These are phyloP conservation scores for Scenedesmus sp. DNA, from an alignment of 163 green algal species.

Conservation along the genomic window DNA sequence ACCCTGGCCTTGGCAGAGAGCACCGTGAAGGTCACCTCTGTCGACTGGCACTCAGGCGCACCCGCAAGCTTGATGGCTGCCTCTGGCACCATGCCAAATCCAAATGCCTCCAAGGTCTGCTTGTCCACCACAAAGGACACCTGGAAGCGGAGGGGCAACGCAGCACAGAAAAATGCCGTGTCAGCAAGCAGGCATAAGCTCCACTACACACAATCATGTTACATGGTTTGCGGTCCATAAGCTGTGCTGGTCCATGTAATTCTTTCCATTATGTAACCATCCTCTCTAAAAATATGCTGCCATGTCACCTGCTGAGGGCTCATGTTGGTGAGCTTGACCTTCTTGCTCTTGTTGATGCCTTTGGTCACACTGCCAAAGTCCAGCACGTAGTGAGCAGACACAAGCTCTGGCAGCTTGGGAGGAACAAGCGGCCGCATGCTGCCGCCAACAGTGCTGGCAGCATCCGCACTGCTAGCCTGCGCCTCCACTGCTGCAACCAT, in stretches of 20 bases:
- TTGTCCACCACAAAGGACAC: constrained; percentile 77
- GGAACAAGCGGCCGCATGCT: not conserved
- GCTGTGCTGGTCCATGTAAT: too few relatives aligned
- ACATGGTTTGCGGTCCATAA: too few relatives aligned
- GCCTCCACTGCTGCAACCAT: not conserved
- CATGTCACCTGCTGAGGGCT: constrained; percentile 62
- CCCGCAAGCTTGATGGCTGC: constrained; percentile 73
- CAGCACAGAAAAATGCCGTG: not conserved
- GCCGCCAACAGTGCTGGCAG: not conserved
- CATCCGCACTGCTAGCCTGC: not conserved
- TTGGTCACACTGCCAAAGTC: constrained; percentile 87
- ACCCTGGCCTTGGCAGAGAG: constrained; percentile 58
- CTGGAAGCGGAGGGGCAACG: not conserved
- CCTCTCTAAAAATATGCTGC: not conserved
- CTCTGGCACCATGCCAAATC: constrained; percentile 80
- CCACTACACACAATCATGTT: too few relatives aligned
- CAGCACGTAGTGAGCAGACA: constrained; percentile 76
- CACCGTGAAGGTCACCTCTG: constrained; percentile 74
- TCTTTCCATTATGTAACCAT: too few relatives aligned
- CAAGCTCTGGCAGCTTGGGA: constrained; percentile 51
- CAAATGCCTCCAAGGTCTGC: constrained; percentile 67
- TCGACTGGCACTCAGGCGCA: constrained; percentile 65
- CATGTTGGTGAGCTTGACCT: constrained; percentile 82
- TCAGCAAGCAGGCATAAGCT: not conserved
- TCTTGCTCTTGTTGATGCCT: constrained; percentile 68